Evolutionary conservation across 768 basidiomycete genomes (phyloP).

Genomic region (Termitomyces titanicus): DNA sequence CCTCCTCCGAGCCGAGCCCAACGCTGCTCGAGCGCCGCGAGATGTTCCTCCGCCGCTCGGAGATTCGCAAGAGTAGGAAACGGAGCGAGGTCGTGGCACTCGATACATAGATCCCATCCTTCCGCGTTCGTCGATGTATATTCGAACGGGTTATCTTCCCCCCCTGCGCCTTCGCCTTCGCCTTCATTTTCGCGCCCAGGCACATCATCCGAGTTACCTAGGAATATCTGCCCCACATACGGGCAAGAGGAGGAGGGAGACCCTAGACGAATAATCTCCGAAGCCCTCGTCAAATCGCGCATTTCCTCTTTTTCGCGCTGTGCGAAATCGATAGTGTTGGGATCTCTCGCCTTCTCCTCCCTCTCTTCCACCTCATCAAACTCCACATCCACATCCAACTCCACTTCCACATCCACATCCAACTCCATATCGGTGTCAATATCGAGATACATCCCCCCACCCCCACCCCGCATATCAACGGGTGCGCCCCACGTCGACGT

Average conservation of each 20-base stretch:
- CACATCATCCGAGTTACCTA: conserved; percentile 85
- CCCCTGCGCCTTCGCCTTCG: neutral
- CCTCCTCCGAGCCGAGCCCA: conserved; percentile 49
- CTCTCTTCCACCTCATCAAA: neutral
- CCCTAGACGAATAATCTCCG: conserved; percentile 58
- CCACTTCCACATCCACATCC: conserved; percentile 11
- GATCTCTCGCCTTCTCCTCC: conserved; percentile 14
- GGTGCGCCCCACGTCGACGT: conserved; percentile 30
- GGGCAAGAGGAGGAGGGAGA: too few species aligned
- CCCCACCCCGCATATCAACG: neutral
- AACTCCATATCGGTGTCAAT: conserved; percentile 9
- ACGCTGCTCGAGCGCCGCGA: conserved; percentile 58
- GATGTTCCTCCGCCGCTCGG: conserved; percentile 72
- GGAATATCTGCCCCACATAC: conserved; percentile 61
- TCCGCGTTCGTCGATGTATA: conserved; percentile 35
- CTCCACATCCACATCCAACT: conserved; percentile 21
- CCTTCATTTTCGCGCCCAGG: too few species aligned
- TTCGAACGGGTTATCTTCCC: conserved; percentile 37
- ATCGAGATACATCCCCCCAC: conserved; percentile 10
- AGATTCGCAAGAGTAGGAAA: conserved; percentile 68
- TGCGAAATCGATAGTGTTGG: conserved; percentile 77
- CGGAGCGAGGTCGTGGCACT: conserved; percentile 79
- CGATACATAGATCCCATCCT: conserved; percentile 82
- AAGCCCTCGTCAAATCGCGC: conserved; percentile 80
- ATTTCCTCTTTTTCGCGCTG: conserved; percentile 87